A percentile compares a stretch with the other conserved stretches of the same genome.
phyloP scores from a whole-genome alignment of 176 grass and related monocot species.

The Themeda triandra region DNA sequence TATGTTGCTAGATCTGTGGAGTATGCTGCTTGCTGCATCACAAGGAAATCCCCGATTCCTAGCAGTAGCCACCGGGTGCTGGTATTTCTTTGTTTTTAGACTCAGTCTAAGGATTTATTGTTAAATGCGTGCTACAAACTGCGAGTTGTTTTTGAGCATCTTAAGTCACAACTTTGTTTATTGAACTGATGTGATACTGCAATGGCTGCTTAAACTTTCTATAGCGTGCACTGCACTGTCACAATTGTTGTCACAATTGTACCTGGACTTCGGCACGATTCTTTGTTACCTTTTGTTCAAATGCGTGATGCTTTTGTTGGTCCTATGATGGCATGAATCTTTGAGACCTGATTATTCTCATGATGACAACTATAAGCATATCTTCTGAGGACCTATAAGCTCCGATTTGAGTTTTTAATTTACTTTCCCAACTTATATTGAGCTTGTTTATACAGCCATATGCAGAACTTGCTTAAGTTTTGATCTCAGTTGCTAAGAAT shows the following conservation, averaged over 20 bases:
- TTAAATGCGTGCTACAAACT: neutral
- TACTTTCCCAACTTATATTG: neutral
- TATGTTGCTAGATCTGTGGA: slow-evolving; percentile 1
- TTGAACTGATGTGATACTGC: neutral
- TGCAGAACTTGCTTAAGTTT: neutral
- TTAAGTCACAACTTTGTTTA: neutral
- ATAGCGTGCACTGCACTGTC: neutral
- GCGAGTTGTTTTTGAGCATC: neutral
- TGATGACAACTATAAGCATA: slow-evolving; percentile 36
- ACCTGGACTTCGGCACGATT: neutral
- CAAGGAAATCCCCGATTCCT: neutral
- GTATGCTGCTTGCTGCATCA: neutral
- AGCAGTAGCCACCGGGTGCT: neutral
- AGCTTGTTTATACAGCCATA: neutral
- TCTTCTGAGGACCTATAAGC: neutral
- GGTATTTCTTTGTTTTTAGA: neutral
- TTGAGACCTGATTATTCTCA: slow-evolving; percentile 32
- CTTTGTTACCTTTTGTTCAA: neutral
- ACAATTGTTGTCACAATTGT: neutral
- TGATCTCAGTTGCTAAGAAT: neutral
- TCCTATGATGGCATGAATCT: slow-evolving; percentile 37
- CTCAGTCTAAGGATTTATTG: neutral
- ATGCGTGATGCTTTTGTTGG: neutral
- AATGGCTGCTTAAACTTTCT: neutral
- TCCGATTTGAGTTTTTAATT: neutral